Evolutionary conservation across 139 green algal genomes (phyloP), one percentile per base, ranked within the genome.

Genomic region (Picochlorum sp.): DNA sequence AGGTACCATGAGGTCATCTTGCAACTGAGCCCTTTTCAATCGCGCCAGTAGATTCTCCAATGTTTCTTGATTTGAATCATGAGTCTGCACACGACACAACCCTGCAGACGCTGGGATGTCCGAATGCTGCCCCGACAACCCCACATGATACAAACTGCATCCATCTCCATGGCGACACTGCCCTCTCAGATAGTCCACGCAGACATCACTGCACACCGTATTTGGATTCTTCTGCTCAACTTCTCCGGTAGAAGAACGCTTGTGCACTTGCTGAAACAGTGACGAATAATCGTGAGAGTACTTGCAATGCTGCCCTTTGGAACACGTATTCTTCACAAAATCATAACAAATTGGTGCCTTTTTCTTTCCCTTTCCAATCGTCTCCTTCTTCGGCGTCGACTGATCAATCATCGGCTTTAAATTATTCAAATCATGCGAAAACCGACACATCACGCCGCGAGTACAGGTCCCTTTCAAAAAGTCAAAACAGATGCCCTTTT

Each of bases 401-500:
- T 16, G 14, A 44, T 44, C 34, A 45, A 49, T 16, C 18, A 38
- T 28, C 14, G 41, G 32, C 11, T 64, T 49, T 47, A 95, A 84
- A 71, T 80, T 85, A 8, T 73, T 82, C 4, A 94, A 58, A 58
- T 95, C 85, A 52, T 95, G 88, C 64, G 72, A 86, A 80, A 95
- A 95, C 56, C 85, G 81, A 75, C 88, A 95, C 34, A 94, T 71
- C 21, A 87, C 74, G 15, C 88, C 88, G 0, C 88, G 74, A 18
- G 84, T 72, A 77, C 88, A 95, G 49, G 84, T 74, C 51, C 81
- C 85, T 26, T 87, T 74, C 30, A 93, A 73, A 69, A 89, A 94
- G 66, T 93, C 88, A 66, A 95, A 95, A 70, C 88, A 95, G 38
- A 94, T 90, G 62, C 88, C 88, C 52, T 89, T 84, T 66, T 95